These are phyloP conservation scores for Nemophila menziesii DNA, from an alignment of 257 asterid species.

Conservation along the genomic window DNA sequence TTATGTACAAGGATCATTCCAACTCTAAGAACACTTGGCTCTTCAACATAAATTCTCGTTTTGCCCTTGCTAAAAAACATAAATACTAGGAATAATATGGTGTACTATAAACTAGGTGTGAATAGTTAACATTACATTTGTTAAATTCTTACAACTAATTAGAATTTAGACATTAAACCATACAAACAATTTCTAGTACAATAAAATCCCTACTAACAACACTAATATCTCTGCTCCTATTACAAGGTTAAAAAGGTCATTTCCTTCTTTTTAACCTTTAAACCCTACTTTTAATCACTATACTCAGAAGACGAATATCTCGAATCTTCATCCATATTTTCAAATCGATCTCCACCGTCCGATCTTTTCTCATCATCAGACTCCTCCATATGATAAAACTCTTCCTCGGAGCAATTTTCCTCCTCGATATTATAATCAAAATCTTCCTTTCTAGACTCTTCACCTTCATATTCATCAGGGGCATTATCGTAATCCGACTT, in stretches of 20 bases:
- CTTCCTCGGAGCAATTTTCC: conserved; percentile 23
- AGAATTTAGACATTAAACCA: not conserved
- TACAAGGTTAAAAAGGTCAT: no score
- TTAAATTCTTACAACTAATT: not conserved
- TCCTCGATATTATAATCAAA: conserved; percentile 13
- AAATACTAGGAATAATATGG: no score
- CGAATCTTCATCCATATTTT: conserved; percentile 24
- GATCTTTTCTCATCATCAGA: conserved; percentile 35
- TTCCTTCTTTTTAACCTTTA: not conserved
- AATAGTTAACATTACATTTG: no score
- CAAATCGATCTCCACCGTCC: conserved; percentile 19
- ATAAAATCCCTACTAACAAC: not conserved
- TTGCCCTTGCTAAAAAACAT: no score
- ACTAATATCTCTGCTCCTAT: not conserved
- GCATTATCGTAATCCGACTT: conserved; percentile 32
- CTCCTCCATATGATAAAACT: conserved; percentile 28
- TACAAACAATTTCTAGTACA: not conserved
- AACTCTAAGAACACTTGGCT: no score
- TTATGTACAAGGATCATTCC: no score
- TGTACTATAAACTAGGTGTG: no score
- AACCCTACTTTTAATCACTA: conserved; percentile 29
- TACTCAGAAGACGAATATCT: conserved; percentile 48
- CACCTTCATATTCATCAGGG: conserved; percentile 35
- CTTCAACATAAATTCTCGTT: no score
- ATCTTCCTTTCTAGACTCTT: conserved; percentile 17